Conservation (phyloP, 495 filamentous ascomycete genomes). For the Geopyxis carbonaria region DNA sequence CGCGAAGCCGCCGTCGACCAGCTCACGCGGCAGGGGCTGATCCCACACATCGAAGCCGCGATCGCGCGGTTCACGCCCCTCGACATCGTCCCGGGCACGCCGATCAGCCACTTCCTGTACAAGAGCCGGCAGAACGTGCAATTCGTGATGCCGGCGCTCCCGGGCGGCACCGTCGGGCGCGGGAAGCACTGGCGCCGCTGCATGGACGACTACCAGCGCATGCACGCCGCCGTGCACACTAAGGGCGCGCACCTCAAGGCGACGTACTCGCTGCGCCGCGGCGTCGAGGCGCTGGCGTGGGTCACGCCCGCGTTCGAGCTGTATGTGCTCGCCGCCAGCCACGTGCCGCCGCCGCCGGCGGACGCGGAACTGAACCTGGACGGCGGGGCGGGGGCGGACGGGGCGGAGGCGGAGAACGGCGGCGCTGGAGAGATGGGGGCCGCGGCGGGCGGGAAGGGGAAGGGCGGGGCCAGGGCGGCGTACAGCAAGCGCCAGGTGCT, state of each 20-base stretch:
- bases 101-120: slow-evolving; percentile 80
- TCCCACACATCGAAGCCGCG: slow-evolving; percentile 8
- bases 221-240: slow-evolving; percentile 69
- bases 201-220: slow-evolving; percentile 64
- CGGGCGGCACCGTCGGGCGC: no score
- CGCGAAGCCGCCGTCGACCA: slow-evolving; percentile 56
- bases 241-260: slow-evolving; percentile 74
- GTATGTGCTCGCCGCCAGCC: slow-evolving; percentile 77
- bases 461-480: no score
- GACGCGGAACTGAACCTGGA: not conserved
- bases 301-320: slow-evolving; percentile 78
- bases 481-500: slow-evolving; percentile 62
- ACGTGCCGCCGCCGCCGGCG: not conserved
- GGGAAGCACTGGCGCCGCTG: slow-evolving; percentile 37
- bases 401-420: no score
- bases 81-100: slow-evolving; percentile 63
- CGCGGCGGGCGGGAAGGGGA: slow-evolving; percentile 39
- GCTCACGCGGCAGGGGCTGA: not conserved
- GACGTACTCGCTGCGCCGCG: no score
- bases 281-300: slow-evolving; percentile 54
- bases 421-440: not conserved
- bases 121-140: slow-evolving; percentile 88
- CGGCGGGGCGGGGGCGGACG: not conserved
- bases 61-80: slow-evolving; percentile 50
- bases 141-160: slow-evolving; percentile 75